Conservation (phyloP, 139 green algal genomes). For the Yamagishiella unicocca region DNA sequence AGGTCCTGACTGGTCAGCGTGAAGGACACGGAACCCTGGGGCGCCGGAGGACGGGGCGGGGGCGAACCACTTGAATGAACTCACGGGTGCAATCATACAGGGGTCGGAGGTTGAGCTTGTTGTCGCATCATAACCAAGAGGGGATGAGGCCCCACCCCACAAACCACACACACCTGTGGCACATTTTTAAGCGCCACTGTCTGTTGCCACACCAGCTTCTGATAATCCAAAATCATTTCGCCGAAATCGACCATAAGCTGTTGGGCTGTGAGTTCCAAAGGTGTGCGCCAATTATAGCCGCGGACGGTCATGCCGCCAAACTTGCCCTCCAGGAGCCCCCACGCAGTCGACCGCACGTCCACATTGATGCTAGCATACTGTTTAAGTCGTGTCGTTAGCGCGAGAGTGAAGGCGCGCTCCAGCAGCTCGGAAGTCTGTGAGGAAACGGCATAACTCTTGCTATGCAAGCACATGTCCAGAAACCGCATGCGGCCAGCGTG, state of each 20-base stretch:
- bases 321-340: slow-evolving; percentile 44
- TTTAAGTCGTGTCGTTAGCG: slow-evolving; percentile 18
- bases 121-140: neutral
- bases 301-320: slow-evolving; percentile 57
- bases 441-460: too few species aligned
- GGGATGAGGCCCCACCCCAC: neutral
- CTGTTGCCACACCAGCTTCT: slow-evolving; percentile 46
- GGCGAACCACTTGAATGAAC: neutral
- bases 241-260: slow-evolving; percentile 60
- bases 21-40: slow-evolving; percentile 37
- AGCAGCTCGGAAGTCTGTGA: slow-evolving; percentile 47
- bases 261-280: slow-evolving; percentile 51
- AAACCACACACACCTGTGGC: slow-evolving; percentile 17
- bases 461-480: too few species aligned
- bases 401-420: slow-evolving; percentile 40
- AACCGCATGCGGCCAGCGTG: too few species aligned
- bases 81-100: neutral
- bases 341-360: slow-evolving; percentile 48
- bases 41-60: neutral
- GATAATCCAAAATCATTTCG: slow-evolving; percentile 69
- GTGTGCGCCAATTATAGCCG: slow-evolving; percentile 52
- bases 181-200: slow-evolving; percentile 48
- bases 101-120: neutral
- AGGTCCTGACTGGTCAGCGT: slow-evolving; percentile 29
- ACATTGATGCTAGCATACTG: slow-evolving; percentile 36